Evolutionary conservation across 108 stramenopile species (phyloP).

Genomic region (Cyclotella baltica): DNA sequence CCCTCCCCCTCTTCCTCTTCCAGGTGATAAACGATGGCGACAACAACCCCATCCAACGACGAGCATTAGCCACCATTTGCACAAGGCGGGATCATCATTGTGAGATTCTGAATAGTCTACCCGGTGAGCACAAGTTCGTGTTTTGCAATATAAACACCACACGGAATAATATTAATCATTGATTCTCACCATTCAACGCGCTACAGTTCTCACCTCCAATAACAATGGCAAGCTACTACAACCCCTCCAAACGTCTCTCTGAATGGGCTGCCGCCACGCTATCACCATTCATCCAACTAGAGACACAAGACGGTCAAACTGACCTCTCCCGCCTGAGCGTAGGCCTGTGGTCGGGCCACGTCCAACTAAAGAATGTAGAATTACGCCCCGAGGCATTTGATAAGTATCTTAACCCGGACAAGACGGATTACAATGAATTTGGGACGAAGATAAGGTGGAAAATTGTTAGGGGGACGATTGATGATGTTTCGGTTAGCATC

Average conservation of each 20-base stretch:
- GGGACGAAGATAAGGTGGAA: constrained; percentile 43
- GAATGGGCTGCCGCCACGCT: constrained; percentile 44
- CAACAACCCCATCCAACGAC: no score
- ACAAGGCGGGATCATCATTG: no score
- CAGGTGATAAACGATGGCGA: no score
- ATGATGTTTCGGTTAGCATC: constrained; percentile 37
- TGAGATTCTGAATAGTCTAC: no score
- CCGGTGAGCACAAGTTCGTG: no score
- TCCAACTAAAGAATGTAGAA: constrained; percentile 48
- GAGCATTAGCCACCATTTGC: no score
- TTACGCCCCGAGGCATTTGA: constrained; percentile 49
- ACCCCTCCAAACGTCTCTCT: constrained; percentile 44
- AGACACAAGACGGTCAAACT: constrained; percentile 18
- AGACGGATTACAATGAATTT: constrained; percentile 6
- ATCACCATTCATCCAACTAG: constrained; percentile 51
- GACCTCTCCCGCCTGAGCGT: constrained; percentile 19
- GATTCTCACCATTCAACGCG: no score
- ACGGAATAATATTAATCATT: no score
- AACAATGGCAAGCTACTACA: constrained; percentile 12
- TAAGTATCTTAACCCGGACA: constrained; percentile 33
- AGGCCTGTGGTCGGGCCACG: constrained; percentile 45
- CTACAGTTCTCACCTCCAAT: background rate
- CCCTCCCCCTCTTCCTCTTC: no score
- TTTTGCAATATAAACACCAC: no score
- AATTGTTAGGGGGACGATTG: constrained; percentile 39